Base-by-base conservation (phyloP, 164 flowering plant species). In the Chimonanthus praecox region DNA sequence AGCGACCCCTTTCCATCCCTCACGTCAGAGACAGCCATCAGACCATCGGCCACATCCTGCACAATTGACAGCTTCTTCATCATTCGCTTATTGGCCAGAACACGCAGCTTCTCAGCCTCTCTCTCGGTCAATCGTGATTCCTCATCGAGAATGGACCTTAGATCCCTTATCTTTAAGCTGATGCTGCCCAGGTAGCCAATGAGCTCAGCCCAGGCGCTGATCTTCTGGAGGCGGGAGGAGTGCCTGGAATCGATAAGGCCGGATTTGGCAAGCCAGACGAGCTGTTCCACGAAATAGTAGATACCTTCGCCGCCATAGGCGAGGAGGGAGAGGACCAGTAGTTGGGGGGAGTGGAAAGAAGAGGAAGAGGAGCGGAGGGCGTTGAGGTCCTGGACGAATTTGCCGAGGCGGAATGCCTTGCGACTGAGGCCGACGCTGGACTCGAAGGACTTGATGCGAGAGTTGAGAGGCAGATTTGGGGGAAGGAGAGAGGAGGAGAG, bases 271-370 rank as follows among this genome's bases (percentile, higher is more conserved):
- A 94, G 73, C 97, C 97, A 94, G 5, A 92, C 84, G 67, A 91
- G 85, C 79, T 94, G 99, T 64, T 94, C 99, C 44, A 90, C 85
- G 68, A 94, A 94, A 72, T 75, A 92, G 67, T 94, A 94, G 58
- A 89, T 6, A 4, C 97, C 97, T 76, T 94, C 97, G 64, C 94
- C 94, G 16, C 94, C 97, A 58, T 90, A 88, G n/a, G 98, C 92
- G 58, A 92, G 6, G 50, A 85, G 6, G 1, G 90, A 66, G 61
- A 92, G 87, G 46, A 86, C 3, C 33, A 33, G 33, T 33, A 33
- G 33, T 33, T 33, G 33, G 44, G 78, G 67, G 1, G 81, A 84
- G 7, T 79, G 73, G 2, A 58, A 75, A 5, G 91, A 78, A 47
- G 78, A 77, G 50, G 75, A 78, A 48, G 47, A 51, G 3, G 87